Evolutionary conservation across 306 rosid genomes (phyloP).

Genomic region (Rosa lucieae): DNA sequence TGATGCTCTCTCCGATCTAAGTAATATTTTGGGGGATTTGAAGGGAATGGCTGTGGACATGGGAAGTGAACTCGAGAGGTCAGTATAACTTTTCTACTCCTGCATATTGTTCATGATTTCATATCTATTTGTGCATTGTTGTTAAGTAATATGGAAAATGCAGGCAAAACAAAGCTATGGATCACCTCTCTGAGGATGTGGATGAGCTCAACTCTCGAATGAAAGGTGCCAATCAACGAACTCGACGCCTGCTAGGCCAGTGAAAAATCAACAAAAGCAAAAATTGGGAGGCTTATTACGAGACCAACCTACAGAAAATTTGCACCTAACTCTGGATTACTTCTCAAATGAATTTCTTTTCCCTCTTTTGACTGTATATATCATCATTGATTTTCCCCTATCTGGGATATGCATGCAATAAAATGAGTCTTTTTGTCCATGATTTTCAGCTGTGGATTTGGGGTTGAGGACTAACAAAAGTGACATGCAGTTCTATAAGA

Average conservation of each 20-base stretch:
- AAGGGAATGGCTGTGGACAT: constrained; percentile 84
- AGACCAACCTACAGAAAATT: neutral
- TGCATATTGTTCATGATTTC: constrained; percentile 3
- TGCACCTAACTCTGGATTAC: neutral
- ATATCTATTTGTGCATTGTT: neutral
- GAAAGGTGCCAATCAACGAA: constrained; percentile 82
- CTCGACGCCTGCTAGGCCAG: constrained; percentile 54
- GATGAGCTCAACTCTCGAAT: constrained; percentile 76
- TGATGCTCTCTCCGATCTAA: constrained; percentile 72
- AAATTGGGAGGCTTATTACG: neutral
- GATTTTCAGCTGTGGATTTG: neutral
- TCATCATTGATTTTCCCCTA: neutral
- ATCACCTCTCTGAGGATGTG: constrained; percentile 71
- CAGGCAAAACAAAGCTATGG: constrained; percentile 94
- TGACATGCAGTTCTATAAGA: neutral
- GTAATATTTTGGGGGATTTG: constrained; percentile 89
- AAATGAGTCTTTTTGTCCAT: neutral
- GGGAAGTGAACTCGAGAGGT: constrained; percentile 91
- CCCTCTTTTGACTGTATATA: neutral
- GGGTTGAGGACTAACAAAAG: neutral
- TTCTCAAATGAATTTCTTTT: neutral
- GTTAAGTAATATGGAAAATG: constrained; percentile 27
- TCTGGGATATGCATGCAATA: constrained; percentile 11
- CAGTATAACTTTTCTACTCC: neutral
- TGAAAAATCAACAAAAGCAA: constrained; percentile 29